Evolutionary conservation across 1,284 basidiomycete genomes (phyloP).

Genomic region (Pseudozyma thailandica): DNA sequence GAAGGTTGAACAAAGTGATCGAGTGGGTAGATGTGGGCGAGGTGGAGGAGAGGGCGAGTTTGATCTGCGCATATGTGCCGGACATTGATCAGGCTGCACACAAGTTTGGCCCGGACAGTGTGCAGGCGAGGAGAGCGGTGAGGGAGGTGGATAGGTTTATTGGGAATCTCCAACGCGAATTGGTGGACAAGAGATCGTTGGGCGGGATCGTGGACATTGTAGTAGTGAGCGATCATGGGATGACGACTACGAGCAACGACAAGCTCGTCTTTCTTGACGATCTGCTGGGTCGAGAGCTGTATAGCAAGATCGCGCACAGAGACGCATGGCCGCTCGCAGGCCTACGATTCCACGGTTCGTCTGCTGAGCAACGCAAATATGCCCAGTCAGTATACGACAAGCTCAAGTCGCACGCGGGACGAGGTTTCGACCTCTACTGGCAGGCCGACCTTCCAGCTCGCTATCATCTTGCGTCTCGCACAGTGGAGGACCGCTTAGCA

Average conservation of each 20-base stretch:
- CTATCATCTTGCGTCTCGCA: slow-evolving; percentile 10
- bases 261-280: slow-evolving; percentile 83
- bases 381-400: slow-evolving; percentile 2
- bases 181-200: slow-evolving; percentile 77
- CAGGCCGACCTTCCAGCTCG: slow-evolving; percentile 17
- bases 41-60: slow-evolving; percentile 31
- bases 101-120: slow-evolving; percentile 75
- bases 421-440: slow-evolving; percentile 23
- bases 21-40: slow-evolving; percentile 43
- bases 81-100: slow-evolving; percentile 75
- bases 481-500: slow-evolving; percentile 21
- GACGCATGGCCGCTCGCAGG: slow-evolving; percentile 73
- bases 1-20: slow-evolving; percentile 19
- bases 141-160: slow-evolving; percentile 79
- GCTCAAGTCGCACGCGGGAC: background rate
- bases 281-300: slow-evolving; percentile 78
- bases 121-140: slow-evolving; percentile 72
- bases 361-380: background rate
- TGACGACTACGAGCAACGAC: slow-evolving; percentile 84
- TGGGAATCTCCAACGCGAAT: slow-evolving; percentile 74
- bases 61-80: slow-evolving; percentile 72
- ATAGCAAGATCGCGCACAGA: slow-evolving; percentile 75
- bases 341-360: slow-evolving; percentile 21
- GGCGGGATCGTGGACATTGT: slow-evolving; percentile 85
- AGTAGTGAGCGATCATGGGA: slow-evolving; percentile 92